Conservation (phyloP, 2,329 filamentous ascomycete genomes). For the Catunica adiposa region DNA sequence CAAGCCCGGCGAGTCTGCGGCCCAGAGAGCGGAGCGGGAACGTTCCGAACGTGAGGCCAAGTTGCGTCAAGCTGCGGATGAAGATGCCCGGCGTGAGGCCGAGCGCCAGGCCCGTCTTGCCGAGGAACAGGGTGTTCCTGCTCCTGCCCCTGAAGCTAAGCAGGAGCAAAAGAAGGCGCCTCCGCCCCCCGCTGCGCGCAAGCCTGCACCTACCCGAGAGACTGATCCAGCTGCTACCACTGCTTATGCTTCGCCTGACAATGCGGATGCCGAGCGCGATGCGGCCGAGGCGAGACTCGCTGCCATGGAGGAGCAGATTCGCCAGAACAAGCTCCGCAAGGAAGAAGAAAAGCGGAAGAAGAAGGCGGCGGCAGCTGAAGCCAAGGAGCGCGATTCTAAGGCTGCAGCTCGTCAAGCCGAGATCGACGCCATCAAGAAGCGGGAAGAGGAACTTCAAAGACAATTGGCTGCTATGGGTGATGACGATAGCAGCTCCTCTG, state of each 20-base stretch:
- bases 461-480: slow-evolving; percentile 66
- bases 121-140: slow-evolving; percentile 53
- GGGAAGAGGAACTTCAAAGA: slow-evolving; percentile 74
- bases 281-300: slow-evolving; percentile 69
- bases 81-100: slow-evolving; percentile 74
- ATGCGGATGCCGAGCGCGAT: slow-evolving; percentile 55
- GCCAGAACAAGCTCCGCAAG: slow-evolving; percentile 85
- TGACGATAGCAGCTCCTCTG: slow-evolving; percentile 56
- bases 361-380: slow-evolving; percentile 71
- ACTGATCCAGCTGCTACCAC: slow-evolving; percentile 32
- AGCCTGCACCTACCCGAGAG: slow-evolving; percentile 41
- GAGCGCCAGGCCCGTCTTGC: slow-evolving; percentile 72
- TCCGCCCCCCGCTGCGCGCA: slow-evolving; percentile 66
- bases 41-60: slow-evolving; percentile 75
- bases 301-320: slow-evolving; percentile 85
- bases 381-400: slow-evolving; percentile 75
- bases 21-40: slow-evolving; percentile 79
- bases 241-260: slow-evolving; percentile 24
- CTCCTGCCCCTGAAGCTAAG: slow-evolving; percentile 34
- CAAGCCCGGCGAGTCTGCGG: slow-evolving; percentile 63
- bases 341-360: slow-evolving; percentile 88
- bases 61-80: slow-evolving; percentile 77
- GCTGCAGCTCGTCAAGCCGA: slow-evolving; percentile 76
- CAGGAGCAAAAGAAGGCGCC: slow-evolving; percentile 45
- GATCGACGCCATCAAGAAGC: slow-evolving; percentile 77